A percentile compares a stretch with the other conserved stretches of the same genome.
Evolutionary conservation across 805 yeast species (phyloP).

Genomic region (Wickerhamomyces rabaulensis): DNA sequence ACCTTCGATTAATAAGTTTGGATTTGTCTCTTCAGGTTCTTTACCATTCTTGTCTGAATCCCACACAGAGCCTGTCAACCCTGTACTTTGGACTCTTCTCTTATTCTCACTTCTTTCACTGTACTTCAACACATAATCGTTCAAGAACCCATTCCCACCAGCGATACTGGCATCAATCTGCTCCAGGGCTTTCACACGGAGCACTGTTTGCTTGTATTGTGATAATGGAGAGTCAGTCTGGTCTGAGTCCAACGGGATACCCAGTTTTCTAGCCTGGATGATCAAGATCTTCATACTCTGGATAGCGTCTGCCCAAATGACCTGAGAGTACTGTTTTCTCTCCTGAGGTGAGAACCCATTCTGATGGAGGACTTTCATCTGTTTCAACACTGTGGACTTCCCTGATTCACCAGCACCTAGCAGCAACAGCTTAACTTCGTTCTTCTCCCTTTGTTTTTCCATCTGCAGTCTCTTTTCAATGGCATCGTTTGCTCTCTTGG

Average conservation of each 20-base stretch:
- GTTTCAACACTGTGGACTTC: slow-evolving; percentile 87
- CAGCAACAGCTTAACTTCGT: slow-evolving; percentile 66
- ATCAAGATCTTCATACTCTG: slow-evolving; percentile 77
- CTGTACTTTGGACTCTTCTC: slow-evolving; percentile 51
- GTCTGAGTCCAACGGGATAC: slow-evolving; percentile 65
- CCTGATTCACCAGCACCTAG: slow-evolving; percentile 95
- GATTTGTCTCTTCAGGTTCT: slow-evolving; percentile 1
- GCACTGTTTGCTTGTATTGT: slow-evolving; percentile 41
- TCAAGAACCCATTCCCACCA: slow-evolving; percentile 58
- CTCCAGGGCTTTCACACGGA: slow-evolving; percentile 54
- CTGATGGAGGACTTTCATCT: slow-evolving; percentile 78
- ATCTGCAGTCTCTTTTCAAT: slow-evolving; percentile 58
- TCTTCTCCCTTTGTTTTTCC: slow-evolving; percentile 47
- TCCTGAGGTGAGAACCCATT: slow-evolving; percentile 81
- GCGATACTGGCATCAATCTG: slow-evolving; percentile 62
- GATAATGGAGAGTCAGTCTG: slow-evolving; percentile 41
- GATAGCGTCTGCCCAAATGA: slow-evolving; percentile 90
- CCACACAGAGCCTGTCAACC: slow-evolving; percentile 34
- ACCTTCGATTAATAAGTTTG: slow-evolving; percentile 11
- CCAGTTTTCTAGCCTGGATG: slow-evolving; percentile 65
- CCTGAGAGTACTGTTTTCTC: slow-evolving; percentile 71
- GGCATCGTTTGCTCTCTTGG: slow-evolving; percentile 51
- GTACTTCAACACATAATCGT: slow-evolving; percentile 60
- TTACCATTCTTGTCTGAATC: slow-evolving; percentile 16
- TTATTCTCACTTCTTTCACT: slow-evolving; percentile 47